Evolutionary conservation across 768 basidiomycete species (phyloP), one percentile per base, ranked within the genome.

Genomic region (Tricholoma flavovirens): DNA sequence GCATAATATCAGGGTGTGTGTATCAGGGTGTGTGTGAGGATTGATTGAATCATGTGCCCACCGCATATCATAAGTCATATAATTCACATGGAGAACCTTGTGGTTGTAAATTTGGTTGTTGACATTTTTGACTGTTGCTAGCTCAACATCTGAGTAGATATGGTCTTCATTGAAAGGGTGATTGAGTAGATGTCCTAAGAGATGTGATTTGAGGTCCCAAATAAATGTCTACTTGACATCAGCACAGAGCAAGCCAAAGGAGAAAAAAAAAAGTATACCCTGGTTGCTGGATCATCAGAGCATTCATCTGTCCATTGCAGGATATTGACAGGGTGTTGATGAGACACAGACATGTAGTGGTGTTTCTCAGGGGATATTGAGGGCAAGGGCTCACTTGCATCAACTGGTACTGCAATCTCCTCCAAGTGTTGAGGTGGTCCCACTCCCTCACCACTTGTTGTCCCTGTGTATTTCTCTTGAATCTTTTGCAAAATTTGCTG

Each of bases 1-100:
- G 56, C 59, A 68, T 74, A 2, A 77, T 49, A 19, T n/a, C n/a
- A n/a, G n/a, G n/a, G n/a, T n/a, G n/a, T n/a, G n/a, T n/a, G n/a
- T n/a, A n/a, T 77, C 64, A 2, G 66, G 40, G 24, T 73, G 69
- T 0, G 62, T 70, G 0, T 56, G 30, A 0, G 69, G 66, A 7
- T 38, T 38, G 15, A 38, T 38, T 38, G 36, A 38, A 48, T 80
- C 77, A 57, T 77, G 75, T 3, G 58, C 54, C 0, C 65, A 67
- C n/a, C n/a, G n/a, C n/a, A n/a, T n/a, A n/a, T n/a, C n/a, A n/a
- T n/a, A n/a, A n/a, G n/a, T n/a, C n/a, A n/a, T n/a, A n/a, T n/a
- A n/a, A n/a, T n/a, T n/a, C n/a, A n/a, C n/a, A n/a, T n/a, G n/a
- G n/a, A n/a, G n/a, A n/a, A n/a, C n/a, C n/a, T n/a, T n/a, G n/a